Conservation (phyloP, 2,329 filamentous ascomycete genomes). For the Cytospora mali region DNA sequence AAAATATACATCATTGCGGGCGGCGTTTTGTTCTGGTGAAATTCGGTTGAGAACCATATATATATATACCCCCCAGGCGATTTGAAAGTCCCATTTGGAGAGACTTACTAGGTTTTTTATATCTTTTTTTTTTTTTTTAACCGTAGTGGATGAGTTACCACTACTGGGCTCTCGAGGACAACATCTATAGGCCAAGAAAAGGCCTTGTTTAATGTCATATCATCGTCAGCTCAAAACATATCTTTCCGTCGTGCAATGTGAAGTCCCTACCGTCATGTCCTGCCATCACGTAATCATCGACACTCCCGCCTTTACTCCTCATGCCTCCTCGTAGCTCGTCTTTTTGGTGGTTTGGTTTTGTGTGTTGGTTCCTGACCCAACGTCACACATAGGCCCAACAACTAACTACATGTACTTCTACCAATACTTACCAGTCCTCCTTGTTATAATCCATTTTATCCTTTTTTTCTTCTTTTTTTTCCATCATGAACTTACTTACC, state of each 20-base stretch:
- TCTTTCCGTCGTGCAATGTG: not conserved
- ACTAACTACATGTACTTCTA: too few relatives aligned
- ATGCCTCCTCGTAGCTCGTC: not conserved
- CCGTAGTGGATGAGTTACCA: not conserved
- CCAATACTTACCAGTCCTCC: too few relatives aligned
- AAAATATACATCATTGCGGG: slow-evolving; percentile 25
- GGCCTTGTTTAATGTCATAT: not conserved
- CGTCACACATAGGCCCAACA: too few relatives aligned
- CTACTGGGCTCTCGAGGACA: not conserved
- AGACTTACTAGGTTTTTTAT: not conserved
- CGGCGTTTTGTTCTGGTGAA: slow-evolving; percentile 52
- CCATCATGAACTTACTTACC: too few relatives aligned
- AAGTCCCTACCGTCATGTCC: not conserved
- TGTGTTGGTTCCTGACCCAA: not conserved
- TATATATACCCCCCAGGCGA: slow-evolving; percentile 44
- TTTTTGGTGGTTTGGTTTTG: not conserved
- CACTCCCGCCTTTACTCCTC: too few relatives aligned
- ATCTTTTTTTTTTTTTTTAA: too few relatives aligned
- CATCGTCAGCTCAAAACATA: not conserved
- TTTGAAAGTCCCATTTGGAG: not conserved
- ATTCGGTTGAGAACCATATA: slow-evolving; percentile 32
- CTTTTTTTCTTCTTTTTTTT: too few relatives aligned
- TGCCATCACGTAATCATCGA: not conserved
- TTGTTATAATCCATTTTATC: too few relatives aligned
- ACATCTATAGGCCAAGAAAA: not conserved